A percentile compares a stretch with the other conserved stretches of the same genome.
Evolutionary conservation across 352 stramenopile genomes (phyloP).

Genomic region (Phytophthora cactorum): DNA sequence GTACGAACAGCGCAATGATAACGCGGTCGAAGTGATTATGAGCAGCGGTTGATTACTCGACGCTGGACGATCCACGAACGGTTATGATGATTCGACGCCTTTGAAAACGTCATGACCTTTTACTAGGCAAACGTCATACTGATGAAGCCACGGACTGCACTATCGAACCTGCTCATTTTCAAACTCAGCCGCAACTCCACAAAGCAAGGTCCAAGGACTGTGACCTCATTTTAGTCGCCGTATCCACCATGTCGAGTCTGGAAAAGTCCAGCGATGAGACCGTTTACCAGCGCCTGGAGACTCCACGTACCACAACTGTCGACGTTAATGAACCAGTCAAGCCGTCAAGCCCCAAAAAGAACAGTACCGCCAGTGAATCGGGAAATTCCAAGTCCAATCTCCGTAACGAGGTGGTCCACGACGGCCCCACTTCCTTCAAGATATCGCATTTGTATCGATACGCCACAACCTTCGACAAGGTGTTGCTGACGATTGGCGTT

Average conservation of each 20-base stretch:
- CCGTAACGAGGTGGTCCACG: constrained; percentile 21
- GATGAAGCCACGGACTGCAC: neutral
- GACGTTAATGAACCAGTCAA: constrained; percentile 9
- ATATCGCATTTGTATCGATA: constrained; percentile 46
- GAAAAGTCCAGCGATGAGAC: constrained; percentile 13
- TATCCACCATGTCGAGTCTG: constrained; percentile 9
- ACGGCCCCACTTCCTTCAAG: constrained; percentile 34
- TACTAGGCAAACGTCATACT: neutral
- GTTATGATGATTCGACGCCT: neutral
- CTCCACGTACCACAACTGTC: constrained; percentile 9
- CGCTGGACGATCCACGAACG: neutral
- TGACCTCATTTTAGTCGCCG: neutral
- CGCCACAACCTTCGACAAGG: constrained; percentile 41
- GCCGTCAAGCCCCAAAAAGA: constrained; percentile 2
- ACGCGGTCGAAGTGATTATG: neutral
- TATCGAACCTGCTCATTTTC: neutral
- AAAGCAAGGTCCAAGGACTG: neutral
- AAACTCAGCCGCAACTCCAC: neutral
- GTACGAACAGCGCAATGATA: too few species aligned
- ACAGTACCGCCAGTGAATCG: constrained; percentile 26
- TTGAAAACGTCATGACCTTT: neutral
- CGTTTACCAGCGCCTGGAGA: constrained; percentile 12
- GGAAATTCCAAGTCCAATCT: constrained; percentile 8
- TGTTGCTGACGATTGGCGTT: constrained; percentile 36
- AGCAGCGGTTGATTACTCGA: neutral